Base-by-base conservation (phyloP, 2,329 filamentous ascomycete species). In the Clarireedia homoeocarpa region DNA sequence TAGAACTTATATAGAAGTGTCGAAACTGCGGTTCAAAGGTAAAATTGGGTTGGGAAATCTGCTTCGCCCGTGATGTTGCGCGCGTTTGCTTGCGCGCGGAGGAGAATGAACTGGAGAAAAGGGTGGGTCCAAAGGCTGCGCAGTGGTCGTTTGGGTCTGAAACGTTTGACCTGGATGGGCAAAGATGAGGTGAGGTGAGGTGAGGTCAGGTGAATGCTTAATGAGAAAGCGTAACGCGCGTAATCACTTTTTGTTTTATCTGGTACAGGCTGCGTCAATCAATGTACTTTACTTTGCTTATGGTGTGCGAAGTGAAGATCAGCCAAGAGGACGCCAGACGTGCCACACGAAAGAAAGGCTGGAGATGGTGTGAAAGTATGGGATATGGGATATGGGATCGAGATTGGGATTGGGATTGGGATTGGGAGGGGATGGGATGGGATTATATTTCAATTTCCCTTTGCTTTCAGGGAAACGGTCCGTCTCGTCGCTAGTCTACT, bases 31-130 rank as follows among this genome's bases (percentile, higher is more conserved):
- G 36, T 14, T 14, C 23, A 4, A 44, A 20, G 17, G 14, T 17
- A 38, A 17, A 4, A 36, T 51, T 36, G 27, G 34, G 14, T 45
- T 40, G 24, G 17, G 17, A 27, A 10, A 15, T 42, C 12, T 36
- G 14, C 53, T 55, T 54, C 52, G 45, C 52, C 52, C 23, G 44
- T 48, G 27, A 14, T n/a, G 34, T 23, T 45, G 47, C 47, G 53
- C 46, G 53, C 47, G 46, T 48, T 51, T 55, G 26, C 26, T 23
- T 36, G 26, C 24, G 7, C 24, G 15, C 30, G 5, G 44, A 5
- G 17, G 26, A 45, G 30, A 26, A 9, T 5, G 10, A n/a, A 10
- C 15, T 30, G 9, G n/a, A 30, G n/a, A 4, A 44, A 27, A 30
- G 3, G n/a, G 39, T 40, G 44, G 51, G 44, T 30, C 38, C 51